A percentile compares a stretch with the other conserved stretches of the same genome.
Evolutionary conservation across 140 eudicot species (phyloP).

Genomic region (Stevia rebaudiana): DNA sequence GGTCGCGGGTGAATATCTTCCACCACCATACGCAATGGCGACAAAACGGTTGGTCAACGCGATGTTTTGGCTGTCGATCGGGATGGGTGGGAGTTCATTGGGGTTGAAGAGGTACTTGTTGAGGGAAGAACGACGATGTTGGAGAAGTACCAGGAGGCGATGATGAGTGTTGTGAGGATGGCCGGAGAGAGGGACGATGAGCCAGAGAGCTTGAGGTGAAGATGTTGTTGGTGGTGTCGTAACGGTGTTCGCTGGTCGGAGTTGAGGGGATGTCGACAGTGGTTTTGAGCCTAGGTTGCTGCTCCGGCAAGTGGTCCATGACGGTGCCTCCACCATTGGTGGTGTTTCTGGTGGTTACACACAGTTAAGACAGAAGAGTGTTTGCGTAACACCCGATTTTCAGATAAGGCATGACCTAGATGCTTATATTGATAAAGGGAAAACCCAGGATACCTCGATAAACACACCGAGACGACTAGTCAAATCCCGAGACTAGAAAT

Average conservation of each 20-base stretch:
- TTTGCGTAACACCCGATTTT: no score
- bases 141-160: conserved; percentile 73
- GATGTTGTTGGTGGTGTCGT: conserved; percentile 25
- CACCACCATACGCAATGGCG: conserved; percentile 97
- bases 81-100: no score
- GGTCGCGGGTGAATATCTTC: conserved; percentile 86
- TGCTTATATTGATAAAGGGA: no score
- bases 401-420: no score
- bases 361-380: no score
- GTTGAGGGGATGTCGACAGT: conserved; percentile 61
- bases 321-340: conserved; percentile 72
- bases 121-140: conserved; percentile 71
- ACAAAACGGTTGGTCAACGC: no score
- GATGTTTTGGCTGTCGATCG: no score
- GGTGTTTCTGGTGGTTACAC: no score
- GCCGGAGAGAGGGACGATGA: conserved; percentile 40
- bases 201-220: conserved; percentile 22
- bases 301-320: conserved; percentile 84
- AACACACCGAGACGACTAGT: no score
- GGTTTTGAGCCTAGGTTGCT: conserved; percentile 73
- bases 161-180: conserved; percentile 46
- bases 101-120: conserved; percentile 65
- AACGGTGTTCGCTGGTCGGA: conserved; percentile 60
- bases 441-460: no score
- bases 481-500: no score